These are phyloP conservation scores for Huiozyma naganishii DNA, from an alignment of 805 yeast genomes.

Conservation along the genomic window DNA sequence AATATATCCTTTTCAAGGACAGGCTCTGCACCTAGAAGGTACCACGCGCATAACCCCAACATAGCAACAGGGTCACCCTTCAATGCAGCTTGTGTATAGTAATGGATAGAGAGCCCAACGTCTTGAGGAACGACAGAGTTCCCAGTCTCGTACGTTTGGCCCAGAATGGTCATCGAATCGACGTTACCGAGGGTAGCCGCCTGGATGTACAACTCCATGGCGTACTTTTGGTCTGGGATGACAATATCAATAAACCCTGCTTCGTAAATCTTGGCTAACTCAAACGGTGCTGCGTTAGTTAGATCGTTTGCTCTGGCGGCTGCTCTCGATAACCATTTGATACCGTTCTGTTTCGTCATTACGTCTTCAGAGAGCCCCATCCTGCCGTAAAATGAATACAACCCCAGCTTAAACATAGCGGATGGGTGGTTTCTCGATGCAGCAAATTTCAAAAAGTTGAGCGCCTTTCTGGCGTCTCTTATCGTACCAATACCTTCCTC, in stretches of 20 bases:
- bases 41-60: conserved; percentile 96
- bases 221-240: conserved; percentile 72
- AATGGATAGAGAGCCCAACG: conserved; percentile 76
- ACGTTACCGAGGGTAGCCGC: conserved; percentile 83
- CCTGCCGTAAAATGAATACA: conserved; percentile 70
- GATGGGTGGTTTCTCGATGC: conserved; percentile 89
- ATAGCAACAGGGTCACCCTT: conserved; percentile 83
- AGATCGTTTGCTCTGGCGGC: conserved; percentile 72
- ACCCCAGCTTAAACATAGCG: conserved; percentile 90
- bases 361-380: conserved; percentile 70
- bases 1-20: conserved; percentile 61
- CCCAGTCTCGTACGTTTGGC: conserved; percentile 75
- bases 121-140: conserved; percentile 59
- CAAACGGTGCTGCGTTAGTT: conserved; percentile 90
- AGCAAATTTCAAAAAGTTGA: conserved; percentile 75
- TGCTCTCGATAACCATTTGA: conserved; percentile 88
- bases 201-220: conserved; percentile 73
- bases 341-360: conserved; percentile 71
- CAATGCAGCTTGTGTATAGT: conserved; percentile 82
- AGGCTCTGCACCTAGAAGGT: conserved; percentile 84
- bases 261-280: conserved; percentile 74
- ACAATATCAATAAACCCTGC: conserved; percentile 80
- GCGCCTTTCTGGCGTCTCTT: conserved; percentile 75
- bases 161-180: conserved; percentile 70
- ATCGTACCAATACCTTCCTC: conserved; percentile 92